Percentiles rank a stretch among this genome's conserved stretches.
phyloP scores from a whole-genome alignment of 176 grass and related monocot species.

The Zoysia japonica region DNA sequence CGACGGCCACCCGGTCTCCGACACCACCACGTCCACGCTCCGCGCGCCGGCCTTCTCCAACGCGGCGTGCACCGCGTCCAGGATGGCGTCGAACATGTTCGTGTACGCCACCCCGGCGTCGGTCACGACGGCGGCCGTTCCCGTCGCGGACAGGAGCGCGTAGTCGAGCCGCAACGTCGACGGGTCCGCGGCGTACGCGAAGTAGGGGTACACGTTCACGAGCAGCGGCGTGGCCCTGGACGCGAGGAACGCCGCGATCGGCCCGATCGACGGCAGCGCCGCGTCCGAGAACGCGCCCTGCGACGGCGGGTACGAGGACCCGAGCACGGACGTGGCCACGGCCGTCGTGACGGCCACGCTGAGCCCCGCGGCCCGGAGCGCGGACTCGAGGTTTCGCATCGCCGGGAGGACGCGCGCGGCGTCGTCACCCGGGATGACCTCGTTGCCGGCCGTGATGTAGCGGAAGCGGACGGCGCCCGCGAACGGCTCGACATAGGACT shows the following conservation, averaged over 20 bases:
- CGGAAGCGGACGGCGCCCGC: constrained; percentile 62
- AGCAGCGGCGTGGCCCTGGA: constrained; percentile 58
- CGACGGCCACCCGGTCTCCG: constrained; percentile 95
- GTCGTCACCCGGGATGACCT: constrained; percentile 60
- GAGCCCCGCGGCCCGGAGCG: constrained; percentile 49
- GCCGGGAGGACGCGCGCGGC: constrained; percentile 66
- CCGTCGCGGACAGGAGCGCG: constrained; percentile 53
- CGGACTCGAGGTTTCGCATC: constrained; percentile 69
- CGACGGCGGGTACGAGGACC: constrained; percentile 66
- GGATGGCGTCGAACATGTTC: constrained; percentile 92
- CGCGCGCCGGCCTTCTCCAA: constrained; percentile 59
- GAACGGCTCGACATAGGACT: constrained; percentile 70
- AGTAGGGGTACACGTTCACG: constrained; percentile 74
- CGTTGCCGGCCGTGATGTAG: constrained; percentile 82
- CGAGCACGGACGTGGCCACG: constrained; percentile 59
- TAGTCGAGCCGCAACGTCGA: constrained; percentile 61
- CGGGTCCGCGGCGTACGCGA: constrained; percentile 61
- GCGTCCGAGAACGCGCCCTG: constrained; percentile 56
- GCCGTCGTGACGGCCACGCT: constrained; percentile 66
- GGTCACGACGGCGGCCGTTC: constrained; percentile 19
- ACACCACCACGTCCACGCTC: constrained; percentile 57
- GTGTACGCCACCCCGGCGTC: constrained; percentile 56
- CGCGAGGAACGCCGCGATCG: constrained; percentile 56
- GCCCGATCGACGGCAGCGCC: constrained; percentile 35
- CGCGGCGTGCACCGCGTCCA: constrained; percentile 73